phyloP scores from a whole-genome alignment of 768 basidiomycete genomes.

The Leucosporidium scottii region DNA sequence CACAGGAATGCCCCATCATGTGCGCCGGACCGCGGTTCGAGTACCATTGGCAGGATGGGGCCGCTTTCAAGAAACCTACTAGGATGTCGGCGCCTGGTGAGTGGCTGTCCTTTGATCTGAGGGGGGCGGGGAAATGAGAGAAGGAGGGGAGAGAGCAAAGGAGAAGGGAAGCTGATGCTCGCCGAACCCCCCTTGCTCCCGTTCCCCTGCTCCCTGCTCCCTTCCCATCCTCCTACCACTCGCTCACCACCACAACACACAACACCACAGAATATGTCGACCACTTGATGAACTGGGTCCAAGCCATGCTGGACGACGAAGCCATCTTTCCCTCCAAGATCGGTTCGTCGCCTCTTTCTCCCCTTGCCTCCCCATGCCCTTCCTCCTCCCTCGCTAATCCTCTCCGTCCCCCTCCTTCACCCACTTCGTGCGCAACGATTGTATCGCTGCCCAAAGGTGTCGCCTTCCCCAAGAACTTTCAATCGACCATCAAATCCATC shows the following conservation, averaged over 20 bases:
- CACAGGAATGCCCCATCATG: constrained; percentile 90
- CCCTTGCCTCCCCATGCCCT: neutral
- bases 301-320: constrained; percentile 85
- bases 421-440: too few relatives aligned
- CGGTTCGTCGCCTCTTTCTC: constrained; percentile 49
- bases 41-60: constrained; percentile 89
- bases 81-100: constrained; percentile 71
- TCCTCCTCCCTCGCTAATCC: neutral
- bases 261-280: constrained; percentile 73
- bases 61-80: constrained; percentile 78
- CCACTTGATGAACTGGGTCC: constrained; percentile 97
- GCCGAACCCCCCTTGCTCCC: constrained; percentile 26
- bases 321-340: constrained; percentile 89
- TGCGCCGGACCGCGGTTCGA: constrained; percentile 91
- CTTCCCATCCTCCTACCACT: too few relatives aligned
- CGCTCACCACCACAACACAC: too few relatives aligned
- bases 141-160: too few relatives aligned
- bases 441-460: too few relatives aligned
- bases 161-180: too few relatives aligned
- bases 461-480: constrained; percentile 82
- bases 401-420: neutral
- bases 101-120: neutral
- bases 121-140: neutral
- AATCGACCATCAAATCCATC: constrained; percentile 83
- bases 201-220: constrained; percentile 39